Evolutionary conservation across 495 filamentous ascomycete species (phyloP), one percentile per base, ranked within the genome.

Genomic region (Lasiosphaeria hispida): DNA sequence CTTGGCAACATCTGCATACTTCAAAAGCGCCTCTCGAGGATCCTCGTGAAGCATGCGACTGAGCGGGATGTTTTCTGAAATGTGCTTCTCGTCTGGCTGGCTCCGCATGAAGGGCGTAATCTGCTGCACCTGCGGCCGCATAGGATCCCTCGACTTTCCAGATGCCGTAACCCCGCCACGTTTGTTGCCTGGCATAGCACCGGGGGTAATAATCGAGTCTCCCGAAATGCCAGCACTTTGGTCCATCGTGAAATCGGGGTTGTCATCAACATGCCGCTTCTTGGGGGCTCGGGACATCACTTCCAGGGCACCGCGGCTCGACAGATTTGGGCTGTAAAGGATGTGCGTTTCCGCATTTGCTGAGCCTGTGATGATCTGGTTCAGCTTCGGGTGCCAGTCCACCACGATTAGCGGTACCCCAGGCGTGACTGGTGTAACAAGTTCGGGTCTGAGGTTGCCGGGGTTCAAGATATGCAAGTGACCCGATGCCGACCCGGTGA

Each of bases 11-110:
- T 96, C 91, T 13, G 92, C 94, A 78, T 97, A 98, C 74, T 94
- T 96, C 61, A 97, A 70, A 60, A 98, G 75, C 34, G 94, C 94
- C 75, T 96, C 94, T 56, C 94, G 79, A 7, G 94, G 94, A 77
- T 98, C 94, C 71, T 98, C 94, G 73, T 98, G 93, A 18, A 94
- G 83, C 92, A 97, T 95, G n/a, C 82, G 85, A 62, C 90, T 94
- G 35, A 97, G 79, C 14, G 93, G 90, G 43, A 96, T 95, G 60
- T 86, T 87, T 63, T 93, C 85, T 42, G 86, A 83, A 55, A 98
- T 89, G 75, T 96, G 90, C 58, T 85, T 85, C 72, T 92, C 89
- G 73, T 97, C 92, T 7, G 95, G 91, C 65, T 93, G 88, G 47
- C 84, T 89, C 65, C 96, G 93, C 58, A 90, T 87, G 69, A 96